Conservation (phyloP, 768 basidiomycete species). For the Hygrophorus russula region DNA sequence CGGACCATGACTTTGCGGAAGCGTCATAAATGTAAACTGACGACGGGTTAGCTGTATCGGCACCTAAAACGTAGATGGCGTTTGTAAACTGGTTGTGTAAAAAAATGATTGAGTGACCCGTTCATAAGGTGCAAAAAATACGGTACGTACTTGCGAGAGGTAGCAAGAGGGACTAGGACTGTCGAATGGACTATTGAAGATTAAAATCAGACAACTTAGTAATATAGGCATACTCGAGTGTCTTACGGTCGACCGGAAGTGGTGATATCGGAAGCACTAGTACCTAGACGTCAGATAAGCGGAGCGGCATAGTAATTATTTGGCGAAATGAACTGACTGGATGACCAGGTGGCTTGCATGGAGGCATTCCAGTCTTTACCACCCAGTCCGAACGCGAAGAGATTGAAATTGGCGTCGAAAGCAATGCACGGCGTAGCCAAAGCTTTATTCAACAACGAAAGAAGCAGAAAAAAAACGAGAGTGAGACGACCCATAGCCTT, state of each 20-base stretch:
- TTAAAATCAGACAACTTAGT: constrained; percentile 4
- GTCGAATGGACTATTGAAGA: constrained; percentile 45
- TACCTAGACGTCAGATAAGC: constrained; percentile 18
- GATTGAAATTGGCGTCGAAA: constrained; percentile 74
- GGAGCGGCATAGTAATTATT: background rate
- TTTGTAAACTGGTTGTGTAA: constrained; percentile 53
- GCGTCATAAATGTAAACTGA: constrained; percentile 78
- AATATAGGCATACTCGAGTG: constrained; percentile 1
- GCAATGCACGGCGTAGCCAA: constrained; percentile 41
- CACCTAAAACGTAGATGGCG: constrained; percentile 76
- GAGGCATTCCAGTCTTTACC: constrained; percentile 82
- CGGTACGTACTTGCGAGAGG: constrained; percentile 44
- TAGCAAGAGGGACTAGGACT: constrained; percentile 57
- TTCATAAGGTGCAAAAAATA: background rate
- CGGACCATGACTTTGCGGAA: constrained; percentile 62
- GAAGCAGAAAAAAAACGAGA: constrained; percentile 10
- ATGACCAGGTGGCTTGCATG: constrained; percentile 54
- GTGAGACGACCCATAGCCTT: constrained; percentile 2
- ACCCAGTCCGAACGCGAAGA: constrained; percentile 77
- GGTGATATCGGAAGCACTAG: constrained; percentile 57
- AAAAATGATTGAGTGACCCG: constrained; percentile 5
- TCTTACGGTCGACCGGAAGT: constrained; percentile 68
- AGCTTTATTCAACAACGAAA: constrained; percentile 9
- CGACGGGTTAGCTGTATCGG: constrained; percentile 57
- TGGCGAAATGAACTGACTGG: constrained; percentile 25